Percentiles rank a stretch among this genome's conserved stretches.
Evolutionary conservation across 1,284 basidiomycete genomes (phyloP).

Genomic region (Pholiota adiposa): DNA sequence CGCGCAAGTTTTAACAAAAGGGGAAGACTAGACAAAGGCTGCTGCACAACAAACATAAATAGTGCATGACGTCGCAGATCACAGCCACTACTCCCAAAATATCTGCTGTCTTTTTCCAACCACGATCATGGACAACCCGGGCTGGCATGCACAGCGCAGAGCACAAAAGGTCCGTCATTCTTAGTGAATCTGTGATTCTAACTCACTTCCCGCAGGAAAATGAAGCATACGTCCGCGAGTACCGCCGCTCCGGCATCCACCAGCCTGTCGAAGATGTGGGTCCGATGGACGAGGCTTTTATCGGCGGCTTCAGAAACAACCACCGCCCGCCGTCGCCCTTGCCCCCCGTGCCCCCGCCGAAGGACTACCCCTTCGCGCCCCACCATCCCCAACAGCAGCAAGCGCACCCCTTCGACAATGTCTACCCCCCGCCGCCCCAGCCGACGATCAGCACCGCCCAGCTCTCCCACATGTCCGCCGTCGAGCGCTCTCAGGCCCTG

Average conservation of each 20-base stretch:
- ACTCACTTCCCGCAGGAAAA: slow-evolving; percentile 45
- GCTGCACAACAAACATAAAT: slow-evolving; percentile 16
- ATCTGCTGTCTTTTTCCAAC: neutral
- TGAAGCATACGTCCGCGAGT: slow-evolving; percentile 41
- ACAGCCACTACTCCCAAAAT: neutral
- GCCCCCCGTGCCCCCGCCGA: slow-evolving; percentile 33
- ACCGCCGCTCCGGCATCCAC: slow-evolving; percentile 46
- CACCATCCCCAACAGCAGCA: slow-evolving; percentile 9
- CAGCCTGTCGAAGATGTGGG: slow-evolving; percentile 55
- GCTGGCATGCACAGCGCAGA: slow-evolving; percentile 66
- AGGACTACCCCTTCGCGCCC: slow-evolving; percentile 23
- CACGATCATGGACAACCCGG: slow-evolving; percentile 65
- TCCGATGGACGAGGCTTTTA: slow-evolving; percentile 62
- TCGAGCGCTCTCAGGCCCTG: slow-evolving; percentile 64
- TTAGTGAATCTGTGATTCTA: slow-evolving; percentile 4
- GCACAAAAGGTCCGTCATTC: slow-evolving; percentile 51
- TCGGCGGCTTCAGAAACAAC: slow-evolving; percentile 50
- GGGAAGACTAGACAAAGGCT: neutral
- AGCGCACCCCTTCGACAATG: neutral
- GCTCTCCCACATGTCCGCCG: slow-evolving; percentile 57
- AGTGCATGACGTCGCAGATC: slow-evolving; percentile 12
- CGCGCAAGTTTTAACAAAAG: neutral
- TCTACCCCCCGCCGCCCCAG: neutral
- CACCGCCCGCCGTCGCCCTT: slow-evolving; percentile 23
- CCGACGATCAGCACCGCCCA: slow-evolving; percentile 29